Evolutionary conservation across 2,329 filamentous ascomycete species (phyloP).

Genomic region (Scedosporium apiospermum): DNA sequence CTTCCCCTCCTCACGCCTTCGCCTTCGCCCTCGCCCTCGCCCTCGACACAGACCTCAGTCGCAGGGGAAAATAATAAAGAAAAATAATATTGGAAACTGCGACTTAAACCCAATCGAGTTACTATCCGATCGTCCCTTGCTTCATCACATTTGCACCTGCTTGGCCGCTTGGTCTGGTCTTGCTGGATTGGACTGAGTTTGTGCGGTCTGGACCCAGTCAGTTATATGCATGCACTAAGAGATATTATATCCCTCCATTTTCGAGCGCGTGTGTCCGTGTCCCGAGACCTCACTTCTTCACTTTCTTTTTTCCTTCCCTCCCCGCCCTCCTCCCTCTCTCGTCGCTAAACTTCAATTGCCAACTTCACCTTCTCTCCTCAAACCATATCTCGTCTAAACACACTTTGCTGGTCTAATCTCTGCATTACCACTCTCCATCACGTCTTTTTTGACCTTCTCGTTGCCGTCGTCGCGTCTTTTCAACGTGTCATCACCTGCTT

Average conservation of each 20-base stretch:
- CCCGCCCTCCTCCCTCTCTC: not conserved
- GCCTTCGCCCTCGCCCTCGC: not conserved
- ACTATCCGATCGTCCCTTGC: no score
- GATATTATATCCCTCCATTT: conserved; percentile 3
- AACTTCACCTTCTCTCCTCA: not conserved
- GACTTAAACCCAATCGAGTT: no score
- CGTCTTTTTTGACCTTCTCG: not conserved
- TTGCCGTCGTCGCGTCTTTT: not conserved
- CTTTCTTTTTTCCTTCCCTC: not conserved
- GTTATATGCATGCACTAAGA: conserved; percentile 1
- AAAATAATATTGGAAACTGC: not conserved
- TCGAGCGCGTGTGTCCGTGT: conserved; percentile 3
- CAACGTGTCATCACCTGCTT: conserved; percentile 1
- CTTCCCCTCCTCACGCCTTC: not conserved
- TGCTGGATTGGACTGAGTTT: not conserved
- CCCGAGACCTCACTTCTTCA: not conserved
- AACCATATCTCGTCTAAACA: not conserved
- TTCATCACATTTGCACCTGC: not conserved
- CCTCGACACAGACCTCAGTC: not conserved
- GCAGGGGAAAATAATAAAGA: not conserved
- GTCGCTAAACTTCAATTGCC: not conserved
- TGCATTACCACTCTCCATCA: not conserved
- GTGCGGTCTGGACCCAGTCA: not conserved
- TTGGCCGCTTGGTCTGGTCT: not conserved
- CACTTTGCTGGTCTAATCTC: not conserved